These are phyloP conservation scores for Pleurotus salmoneostramineus DNA, from an alignment of 768 basidiomycete genomes.

Conservation along the genomic window DNA sequence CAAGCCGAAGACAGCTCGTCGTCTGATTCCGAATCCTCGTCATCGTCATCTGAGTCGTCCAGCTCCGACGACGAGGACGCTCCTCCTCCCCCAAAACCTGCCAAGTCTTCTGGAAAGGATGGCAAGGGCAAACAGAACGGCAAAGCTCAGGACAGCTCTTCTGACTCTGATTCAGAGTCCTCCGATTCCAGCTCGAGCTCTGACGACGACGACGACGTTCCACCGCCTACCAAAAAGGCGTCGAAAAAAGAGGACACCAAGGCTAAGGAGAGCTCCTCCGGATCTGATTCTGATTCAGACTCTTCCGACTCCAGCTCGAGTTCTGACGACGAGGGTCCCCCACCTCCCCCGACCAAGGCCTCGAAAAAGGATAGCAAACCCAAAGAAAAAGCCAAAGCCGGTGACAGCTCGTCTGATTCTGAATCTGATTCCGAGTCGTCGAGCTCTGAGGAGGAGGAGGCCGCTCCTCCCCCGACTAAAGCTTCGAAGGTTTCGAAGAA, in stretches of 20 bases:
- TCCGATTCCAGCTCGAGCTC: constrained; percentile 12
- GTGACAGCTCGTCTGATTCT: constrained; percentile 10
- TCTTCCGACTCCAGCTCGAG: too few relatives aligned
- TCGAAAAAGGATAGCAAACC: background rate
- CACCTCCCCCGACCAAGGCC: too few relatives aligned
- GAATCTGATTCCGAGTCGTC: constrained; percentile 12
- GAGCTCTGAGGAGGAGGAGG: constrained; percentile 8
- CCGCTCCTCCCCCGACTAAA: background rate
- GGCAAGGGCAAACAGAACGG: too few relatives aligned
- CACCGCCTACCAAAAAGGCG: background rate
- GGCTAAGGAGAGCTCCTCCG: too few relatives aligned
- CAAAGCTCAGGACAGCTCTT: constrained; percentile 7
- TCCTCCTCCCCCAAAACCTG: background rate
- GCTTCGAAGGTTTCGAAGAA: too few relatives aligned
- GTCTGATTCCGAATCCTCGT: constrained; percentile 10
- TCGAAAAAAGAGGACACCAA: too few relatives aligned
- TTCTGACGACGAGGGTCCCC: too few relatives aligned
- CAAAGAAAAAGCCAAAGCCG: background rate
- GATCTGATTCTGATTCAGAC: too few relatives aligned
- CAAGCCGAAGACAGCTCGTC: constrained; percentile 9
- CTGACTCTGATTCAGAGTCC: constrained; percentile 8
- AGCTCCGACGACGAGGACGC: constrained; percentile 8
- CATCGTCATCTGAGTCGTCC: constrained; percentile 10
- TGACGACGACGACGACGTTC: constrained; percentile 1
- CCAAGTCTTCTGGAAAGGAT: background rate